Evolutionary conservation across 306 rosid genomes (phyloP).

Genomic region (Quercus dentata): DNA sequence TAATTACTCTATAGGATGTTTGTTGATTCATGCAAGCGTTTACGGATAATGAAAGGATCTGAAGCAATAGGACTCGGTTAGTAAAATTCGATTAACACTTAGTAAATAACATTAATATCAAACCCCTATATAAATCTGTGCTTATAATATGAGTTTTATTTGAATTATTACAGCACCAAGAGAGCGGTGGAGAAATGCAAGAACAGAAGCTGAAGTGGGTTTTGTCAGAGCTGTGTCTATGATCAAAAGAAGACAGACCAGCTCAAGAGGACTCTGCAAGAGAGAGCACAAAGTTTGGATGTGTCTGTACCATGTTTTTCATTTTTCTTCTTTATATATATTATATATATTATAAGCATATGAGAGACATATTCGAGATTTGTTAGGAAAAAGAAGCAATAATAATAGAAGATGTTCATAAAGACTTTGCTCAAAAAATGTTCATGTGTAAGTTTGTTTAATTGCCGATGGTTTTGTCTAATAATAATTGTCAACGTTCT

Average conservation of each 20-base stretch:
- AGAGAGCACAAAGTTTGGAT: slow-evolving; percentile 40
- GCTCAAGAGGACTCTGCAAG: slow-evolving; percentile 23
- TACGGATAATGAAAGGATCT: slow-evolving; percentile 82
- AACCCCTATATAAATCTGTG: not conserved
- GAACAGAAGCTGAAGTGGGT: slow-evolving; percentile 55
- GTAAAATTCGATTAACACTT: not conserved
- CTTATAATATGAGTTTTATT: not conserved
- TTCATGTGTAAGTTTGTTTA: slow-evolving; percentile 12
- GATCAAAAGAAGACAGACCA: slow-evolving; percentile 27
- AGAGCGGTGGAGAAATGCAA: slow-evolving; percentile 84
- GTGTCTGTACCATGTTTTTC: slow-evolving; percentile 31
- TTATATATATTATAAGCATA: slow-evolving; percentile 27
- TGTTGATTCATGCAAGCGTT: slow-evolving; percentile 71
- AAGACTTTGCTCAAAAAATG: slow-evolving; percentile 20
- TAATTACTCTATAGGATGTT: slow-evolving; percentile 50
- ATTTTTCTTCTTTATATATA: slow-evolving; percentile 30
- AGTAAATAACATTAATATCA: not conserved
- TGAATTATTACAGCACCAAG: slow-evolving; percentile 63
- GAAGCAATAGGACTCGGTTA: slow-evolving; percentile 85
- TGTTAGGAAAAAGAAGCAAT: slow-evolving; percentile 44
- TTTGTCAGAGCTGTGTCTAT: not conserved
- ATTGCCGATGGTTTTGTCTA: slow-evolving; percentile 21
- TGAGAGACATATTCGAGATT: slow-evolving; percentile 36
- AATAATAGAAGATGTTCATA: slow-evolving; percentile 62
- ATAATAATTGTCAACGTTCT: slow-evolving; percentile 21